These are phyloP conservation scores for Pichia sp. DNA, from an alignment of 1,139 yeast genomes.

Conservation along the genomic window DNA sequence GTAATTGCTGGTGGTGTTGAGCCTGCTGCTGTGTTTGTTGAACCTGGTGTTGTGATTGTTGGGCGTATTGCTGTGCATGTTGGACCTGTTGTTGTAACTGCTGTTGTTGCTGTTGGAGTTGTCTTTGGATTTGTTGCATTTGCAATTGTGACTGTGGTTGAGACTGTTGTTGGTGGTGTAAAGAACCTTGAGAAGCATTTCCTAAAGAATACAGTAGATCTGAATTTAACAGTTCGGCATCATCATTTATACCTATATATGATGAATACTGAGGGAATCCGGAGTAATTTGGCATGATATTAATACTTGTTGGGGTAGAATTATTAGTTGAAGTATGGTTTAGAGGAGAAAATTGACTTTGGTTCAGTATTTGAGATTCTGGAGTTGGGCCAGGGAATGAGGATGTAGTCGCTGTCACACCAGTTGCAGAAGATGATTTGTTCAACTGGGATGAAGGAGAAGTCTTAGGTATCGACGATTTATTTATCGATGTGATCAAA, in stretches of 20 bases:
- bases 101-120: constrained; percentile 13
- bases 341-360: constrained; percentile 8
- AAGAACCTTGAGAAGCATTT: not conserved
- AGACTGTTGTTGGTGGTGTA: constrained; percentile 1
- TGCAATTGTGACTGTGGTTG: constrained; percentile 2
- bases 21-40: constrained; percentile 4
- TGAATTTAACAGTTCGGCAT: not conserved
- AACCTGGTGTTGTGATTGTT: constrained; percentile 1
- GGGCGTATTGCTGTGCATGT: constrained; percentile 5
- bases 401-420: not conserved
- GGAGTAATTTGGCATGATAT: constrained; percentile 5
- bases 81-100: constrained; percentile 13
- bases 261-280: constrained; percentile 9
- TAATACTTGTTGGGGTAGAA: constrained; percentile 18
- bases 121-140: constrained; percentile 3
- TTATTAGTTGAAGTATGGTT: constrained; percentile 11
- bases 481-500: constrained; percentile 28
- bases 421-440: not conserved
- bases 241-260: not conserved
- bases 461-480: constrained; percentile 18
- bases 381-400: constrained; percentile 5
- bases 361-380: constrained; percentile 22
- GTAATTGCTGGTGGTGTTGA: constrained; percentile 4
- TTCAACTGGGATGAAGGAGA: constrained; percentile 14
- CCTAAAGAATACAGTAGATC: constrained; percentile 9